Conservation (phyloP, 2,329 filamentous ascomycete genomes). For the Rhinocladiella mackenziei region DNA sequence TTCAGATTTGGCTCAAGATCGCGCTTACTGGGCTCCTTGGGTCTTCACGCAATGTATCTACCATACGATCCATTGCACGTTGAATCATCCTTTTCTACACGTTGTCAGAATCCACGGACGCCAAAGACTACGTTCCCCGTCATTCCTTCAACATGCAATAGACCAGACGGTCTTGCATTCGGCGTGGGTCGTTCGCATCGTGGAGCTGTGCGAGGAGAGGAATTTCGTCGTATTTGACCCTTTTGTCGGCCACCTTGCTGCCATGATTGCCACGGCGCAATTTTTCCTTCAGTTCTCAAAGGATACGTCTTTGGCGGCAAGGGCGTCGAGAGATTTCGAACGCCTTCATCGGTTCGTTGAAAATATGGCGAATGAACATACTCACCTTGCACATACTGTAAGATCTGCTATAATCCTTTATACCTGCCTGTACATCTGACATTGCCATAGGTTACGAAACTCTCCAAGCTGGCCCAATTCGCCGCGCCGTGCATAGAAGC, state of each 20-base stretch:
- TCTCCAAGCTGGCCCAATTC: constrained; percentile 16
- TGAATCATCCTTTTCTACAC: constrained; percentile 27
- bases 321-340: constrained; percentile 18
- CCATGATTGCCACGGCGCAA: constrained; percentile 19
- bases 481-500: constrained; percentile 5
- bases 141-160: constrained; percentile 25
- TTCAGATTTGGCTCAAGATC: constrained; percentile 11
- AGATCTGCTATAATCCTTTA: not conserved
- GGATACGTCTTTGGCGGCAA: constrained; percentile 14
- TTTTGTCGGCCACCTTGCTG: constrained; percentile 23
- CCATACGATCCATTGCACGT: constrained; percentile 22
- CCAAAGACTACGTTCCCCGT: constrained; percentile 21
- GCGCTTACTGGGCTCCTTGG: constrained; percentile 24
- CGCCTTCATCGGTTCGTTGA: constrained; percentile 19
- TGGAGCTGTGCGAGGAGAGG: constrained; percentile 18
- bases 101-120: constrained; percentile 18
- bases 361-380: constrained; percentile 11
- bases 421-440: not conserved
- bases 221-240: constrained; percentile 20
- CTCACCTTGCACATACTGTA: constrained; percentile 23
- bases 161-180: constrained; percentile 25
- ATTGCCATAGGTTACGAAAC: constrained; percentile 10
- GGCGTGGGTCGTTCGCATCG: constrained; percentile 20
- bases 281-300: constrained; percentile 25
- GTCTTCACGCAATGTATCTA: constrained; percentile 23